These are phyloP conservation scores for Polyplosphaeria fusca DNA, from an alignment of 495 filamentous ascomycete species.

Conservation along the genomic window DNA sequence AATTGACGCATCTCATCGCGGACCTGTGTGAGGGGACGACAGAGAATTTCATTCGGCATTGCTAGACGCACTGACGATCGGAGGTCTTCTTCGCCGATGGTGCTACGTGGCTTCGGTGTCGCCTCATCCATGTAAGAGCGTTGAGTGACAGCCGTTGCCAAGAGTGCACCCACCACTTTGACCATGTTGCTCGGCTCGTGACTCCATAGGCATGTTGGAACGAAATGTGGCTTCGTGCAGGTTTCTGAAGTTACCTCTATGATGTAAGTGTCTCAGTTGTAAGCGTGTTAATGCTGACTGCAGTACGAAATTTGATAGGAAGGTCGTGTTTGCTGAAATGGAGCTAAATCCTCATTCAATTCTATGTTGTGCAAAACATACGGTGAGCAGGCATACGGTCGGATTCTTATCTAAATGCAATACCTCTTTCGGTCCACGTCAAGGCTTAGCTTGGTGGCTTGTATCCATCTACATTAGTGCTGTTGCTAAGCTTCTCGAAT, in stretches of 20 bases:
- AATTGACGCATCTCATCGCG: too few relatives aligned
- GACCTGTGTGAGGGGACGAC: too few relatives aligned
- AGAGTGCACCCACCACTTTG: too few relatives aligned
- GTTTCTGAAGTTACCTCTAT: background rate
- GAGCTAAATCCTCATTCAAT: too few relatives aligned
- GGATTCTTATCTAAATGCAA: too few relatives aligned
- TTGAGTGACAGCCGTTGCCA: background rate
- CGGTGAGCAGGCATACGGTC: background rate
- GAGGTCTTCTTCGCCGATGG: background rate
- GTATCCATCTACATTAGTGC: conserved; percentile 49
- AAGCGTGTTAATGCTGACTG: too few relatives aligned
- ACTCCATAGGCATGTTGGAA: background rate
- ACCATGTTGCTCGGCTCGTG: background rate
- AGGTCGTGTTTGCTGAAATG: too few relatives aligned
- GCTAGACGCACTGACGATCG: too few relatives aligned
- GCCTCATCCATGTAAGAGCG: conserved; percentile 8
- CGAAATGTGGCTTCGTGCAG: too few relatives aligned
- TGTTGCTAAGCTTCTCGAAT: conserved; percentile 46
- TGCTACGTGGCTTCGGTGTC: conserved; percentile 10
- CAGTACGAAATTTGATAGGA: too few relatives aligned
- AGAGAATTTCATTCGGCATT: too few relatives aligned
- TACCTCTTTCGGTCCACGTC: background rate
- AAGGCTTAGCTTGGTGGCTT: conserved; percentile 10
- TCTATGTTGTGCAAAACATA: background rate
- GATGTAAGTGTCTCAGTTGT: background rate